Percentiles rank a stretch among this genome's conserved stretches.
These are phyloP conservation scores for Trichoderma aggressivum DNA, from an alignment of 2,329 filamentous ascomycete genomes.

Conservation along the genomic window DNA sequence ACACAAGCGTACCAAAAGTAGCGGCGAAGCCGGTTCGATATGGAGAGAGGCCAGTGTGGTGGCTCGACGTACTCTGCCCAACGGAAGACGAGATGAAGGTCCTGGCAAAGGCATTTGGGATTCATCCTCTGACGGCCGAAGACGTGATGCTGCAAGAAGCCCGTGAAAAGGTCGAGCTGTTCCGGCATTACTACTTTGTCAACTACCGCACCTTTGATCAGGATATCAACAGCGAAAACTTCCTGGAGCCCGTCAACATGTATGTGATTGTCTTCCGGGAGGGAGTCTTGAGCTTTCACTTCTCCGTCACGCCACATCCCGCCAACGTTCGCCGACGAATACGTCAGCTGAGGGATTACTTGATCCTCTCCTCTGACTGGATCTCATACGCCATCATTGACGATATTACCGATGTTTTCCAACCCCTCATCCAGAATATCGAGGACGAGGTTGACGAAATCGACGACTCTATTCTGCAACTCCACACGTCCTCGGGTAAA, in stretches of 20 bases:
- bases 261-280: slow-evolving; percentile 96
- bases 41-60: slow-evolving; percentile 89
- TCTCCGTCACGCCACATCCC: slow-evolving; percentile 91
- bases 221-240: slow-evolving; percentile 82
- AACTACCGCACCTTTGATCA: slow-evolving; percentile 98
- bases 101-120: slow-evolving; percentile 86
- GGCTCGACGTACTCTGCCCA: slow-evolving; percentile 88
- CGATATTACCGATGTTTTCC: slow-evolving; percentile 96
- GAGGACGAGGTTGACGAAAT: slow-evolving; percentile 97
- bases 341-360: slow-evolving; percentile 88
- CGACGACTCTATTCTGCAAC: slow-evolving; percentile 80
- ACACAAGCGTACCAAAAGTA: slow-evolving; percentile 22
- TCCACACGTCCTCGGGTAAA: slow-evolving; percentile 62
- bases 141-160: slow-evolving; percentile 98
- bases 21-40: slow-evolving; percentile 51
- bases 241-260: slow-evolving; percentile 93
- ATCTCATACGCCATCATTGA: slow-evolving; percentile 98
- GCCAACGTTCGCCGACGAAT: slow-evolving; percentile 94
- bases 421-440: slow-evolving; percentile 85
- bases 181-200: slow-evolving; percentile 97
- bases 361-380: slow-evolving; percentile 93
- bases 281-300: slow-evolving; percentile 94
- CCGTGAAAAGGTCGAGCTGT: slow-evolving; percentile 95
- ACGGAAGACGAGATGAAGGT: slow-evolving; percentile 96
- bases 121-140: slow-evolving; percentile 91